A percentile compares a stretch with the other conserved stretches of the same genome.
Conservation (phyloP, 306 rosid species). For the Vigna nakashimae region DNA sequence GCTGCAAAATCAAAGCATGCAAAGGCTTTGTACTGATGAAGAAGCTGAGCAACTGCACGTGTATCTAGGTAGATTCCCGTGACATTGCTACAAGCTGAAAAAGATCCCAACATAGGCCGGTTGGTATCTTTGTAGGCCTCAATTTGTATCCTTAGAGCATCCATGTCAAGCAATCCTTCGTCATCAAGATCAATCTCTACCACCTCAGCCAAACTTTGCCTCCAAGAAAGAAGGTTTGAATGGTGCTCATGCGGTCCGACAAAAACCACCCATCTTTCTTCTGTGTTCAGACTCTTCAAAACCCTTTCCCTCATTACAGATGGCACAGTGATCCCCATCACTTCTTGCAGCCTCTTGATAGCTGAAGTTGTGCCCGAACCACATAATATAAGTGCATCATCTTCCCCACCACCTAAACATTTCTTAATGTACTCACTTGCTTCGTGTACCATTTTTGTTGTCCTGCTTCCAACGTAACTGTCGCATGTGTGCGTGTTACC, state of each 20-base stretch:
- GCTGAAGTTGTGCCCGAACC: constrained; percentile 89
- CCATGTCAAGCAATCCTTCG: constrained; percentile 69
- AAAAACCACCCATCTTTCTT: constrained; percentile 86
- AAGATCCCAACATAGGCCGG: constrained; percentile 82
- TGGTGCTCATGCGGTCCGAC: constrained; percentile 95
- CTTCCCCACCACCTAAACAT: constrained; percentile 72
- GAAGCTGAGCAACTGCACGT: constrained; percentile 68
- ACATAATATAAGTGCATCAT: constrained; percentile 67
- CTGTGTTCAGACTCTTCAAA: constrained; percentile 33
- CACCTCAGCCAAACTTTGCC: constrained; percentile 81
- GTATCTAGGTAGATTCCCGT: constrained; percentile 78
- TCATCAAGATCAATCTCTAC: constrained; percentile 74
- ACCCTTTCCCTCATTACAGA: constrained; percentile 66
- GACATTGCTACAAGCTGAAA: constrained; percentile 91
- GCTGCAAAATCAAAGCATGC: constrained; percentile 94
- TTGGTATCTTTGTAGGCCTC: constrained; percentile 52
- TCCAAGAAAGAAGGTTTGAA: constrained; percentile 88
- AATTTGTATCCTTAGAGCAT: constrained; percentile 54
- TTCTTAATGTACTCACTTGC: constrained; percentile 66
- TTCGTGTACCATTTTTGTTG: constrained; percentile 68
- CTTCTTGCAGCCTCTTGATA: constrained; percentile 86
- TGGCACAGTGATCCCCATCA: constrained; percentile 73
- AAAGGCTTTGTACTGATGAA: constrained; percentile 71
- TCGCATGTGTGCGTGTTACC: constrained; percentile 86
- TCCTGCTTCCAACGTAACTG: constrained; percentile 73